Base-by-base conservation (phyloP, 129 eudicot genomes). In the Sambucus nigra region DNA sequence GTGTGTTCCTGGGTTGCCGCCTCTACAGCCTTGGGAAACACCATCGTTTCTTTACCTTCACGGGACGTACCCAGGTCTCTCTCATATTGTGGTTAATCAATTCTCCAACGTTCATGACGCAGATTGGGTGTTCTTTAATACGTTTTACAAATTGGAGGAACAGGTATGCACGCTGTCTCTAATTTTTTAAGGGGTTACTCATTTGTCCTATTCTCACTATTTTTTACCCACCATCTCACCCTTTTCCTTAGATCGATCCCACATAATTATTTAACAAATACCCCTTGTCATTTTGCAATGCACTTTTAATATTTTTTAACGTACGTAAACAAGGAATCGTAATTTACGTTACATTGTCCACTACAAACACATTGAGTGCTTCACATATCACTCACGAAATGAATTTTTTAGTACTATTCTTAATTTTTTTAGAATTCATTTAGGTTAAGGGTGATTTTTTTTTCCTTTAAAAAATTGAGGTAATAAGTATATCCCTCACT, bases 81-180 rank as follows among this genome's bases (percentile, higher is more conserved):
- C 46, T 11, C 25, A 67, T 17, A 0, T 76, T 50, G 8, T 57
- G 0, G 20, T 58, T 3, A 38, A 59, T 29, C 82, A 76, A 59
- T 70, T 66, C 55, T 7, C 40, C 35, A 51, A 46, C 12, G 15
- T 71, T 26, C 59, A 63, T 20, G 13, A 60, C 7, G 74, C 64
- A 11, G 82, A 76, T 62, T 76, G 73, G 69, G 38, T 71, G 27
- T 47, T 76, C 3, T 59, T 53, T 51, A 76, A 71, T 57, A 48
- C 67, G 14, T 42, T 71, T 27, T 33, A 76, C n/a, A 38, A 57
- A 53, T 13, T 76, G 38, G 82, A 76, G 25, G 40, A 66, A 48
- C 64, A 76, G 82, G 82, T 71, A 31, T 2, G 51, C 41, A 35
- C 42, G 1, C 13, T 35, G 42, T 35, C 13, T 3, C 9, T 31